Evolutionary conservation across 805 yeast species (phyloP).

Genomic region (Saturnispora hagleri): DNA sequence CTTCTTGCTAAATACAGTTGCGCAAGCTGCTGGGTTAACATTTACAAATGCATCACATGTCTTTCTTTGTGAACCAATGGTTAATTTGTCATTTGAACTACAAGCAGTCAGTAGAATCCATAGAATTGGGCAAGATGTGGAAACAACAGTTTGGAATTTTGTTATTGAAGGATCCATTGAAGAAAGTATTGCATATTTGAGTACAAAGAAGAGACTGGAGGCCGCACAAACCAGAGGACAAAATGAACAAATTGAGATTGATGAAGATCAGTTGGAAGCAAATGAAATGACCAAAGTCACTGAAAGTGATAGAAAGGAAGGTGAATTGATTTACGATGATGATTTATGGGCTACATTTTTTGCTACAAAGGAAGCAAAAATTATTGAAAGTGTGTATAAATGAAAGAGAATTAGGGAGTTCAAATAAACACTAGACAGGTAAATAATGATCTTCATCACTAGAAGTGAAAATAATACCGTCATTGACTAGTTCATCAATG

Average conservation of each 20-base stretch:
- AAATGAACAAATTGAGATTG: constrained; percentile 17
- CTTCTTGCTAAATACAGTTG: constrained; percentile 72
- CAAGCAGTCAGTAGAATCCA: constrained; percentile 92
- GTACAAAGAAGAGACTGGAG: constrained; percentile 51
- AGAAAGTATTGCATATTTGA: constrained; percentile 68
- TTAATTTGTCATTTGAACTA: constrained; percentile 76
- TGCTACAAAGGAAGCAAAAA: constrained; percentile 23
- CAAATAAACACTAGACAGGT: constrained; percentile 32
- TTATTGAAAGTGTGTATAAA: constrained; percentile 12
- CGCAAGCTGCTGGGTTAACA: constrained; percentile 87
- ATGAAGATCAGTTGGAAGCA: constrained; percentile 41
- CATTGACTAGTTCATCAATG: constrained; percentile 51
- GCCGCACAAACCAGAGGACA: constrained; percentile 24
- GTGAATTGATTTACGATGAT: constrained; percentile 48
- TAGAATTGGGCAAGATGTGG: constrained; percentile 77
- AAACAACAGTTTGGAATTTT: constrained; percentile 90
- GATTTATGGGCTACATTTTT: constrained; percentile 62
- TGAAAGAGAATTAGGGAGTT: neutral
- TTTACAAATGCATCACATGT: constrained; percentile 89
- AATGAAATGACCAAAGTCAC: constrained; percentile 45
- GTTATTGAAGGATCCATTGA: constrained; percentile 79
- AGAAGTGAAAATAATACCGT: constrained; percentile 61
- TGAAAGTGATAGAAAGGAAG: constrained; percentile 41
- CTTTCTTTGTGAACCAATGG: constrained; percentile 84
- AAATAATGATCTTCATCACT: constrained; percentile 56